Evolutionary conservation across 371 early-diverging fungal genomes (phyloP), one percentile per base, ranked within the genome.

Genomic region (Batkoa obscura): DNA sequence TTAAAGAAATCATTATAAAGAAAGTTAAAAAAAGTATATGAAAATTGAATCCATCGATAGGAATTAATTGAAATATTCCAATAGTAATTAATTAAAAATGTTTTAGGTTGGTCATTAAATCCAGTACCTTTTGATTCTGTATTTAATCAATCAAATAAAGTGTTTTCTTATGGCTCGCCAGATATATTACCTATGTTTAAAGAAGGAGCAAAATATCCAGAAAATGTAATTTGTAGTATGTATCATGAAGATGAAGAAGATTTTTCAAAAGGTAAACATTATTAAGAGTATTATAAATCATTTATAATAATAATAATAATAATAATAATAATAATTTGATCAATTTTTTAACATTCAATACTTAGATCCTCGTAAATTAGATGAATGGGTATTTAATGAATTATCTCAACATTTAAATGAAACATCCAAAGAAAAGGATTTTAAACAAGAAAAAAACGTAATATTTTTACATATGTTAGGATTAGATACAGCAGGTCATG

Each of bases 121-220:
- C 94, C 94, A 4, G 93, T 95, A 56, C 81, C 90, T 64, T 93
- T 94, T 67, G 96, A 95, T 64, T 90, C 90, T 1, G 78, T 92
- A 31, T 91, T 95, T 65, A 93, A 95, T 69, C 78, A 91, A 62
- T 83, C 83, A 42, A 68, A 73, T 41, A 83, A 88, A 64, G 89
- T 92, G 0, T 95, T 90, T 90, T 90, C 91, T n/a, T 93, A 90
- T 71, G 96, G 96, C 10, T 88, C 90, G 34, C 96, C 94, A 6
- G 96, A 94, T 68, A 95, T 95, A 58, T 67, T 94, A 43, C 92
- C 89, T 17, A 93, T 94, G 93, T 95, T 93, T 73, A 78, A 85
- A 30, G 76, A 85, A 2, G 94, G 94, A 37, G 90, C 95, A 4
- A 75, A 82, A 1, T 83, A 90, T 59, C 75, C 79, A 2, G 62